Conservation (phyloP, 140 eudicot genomes). For the Stevia rebaudiana region DNA sequence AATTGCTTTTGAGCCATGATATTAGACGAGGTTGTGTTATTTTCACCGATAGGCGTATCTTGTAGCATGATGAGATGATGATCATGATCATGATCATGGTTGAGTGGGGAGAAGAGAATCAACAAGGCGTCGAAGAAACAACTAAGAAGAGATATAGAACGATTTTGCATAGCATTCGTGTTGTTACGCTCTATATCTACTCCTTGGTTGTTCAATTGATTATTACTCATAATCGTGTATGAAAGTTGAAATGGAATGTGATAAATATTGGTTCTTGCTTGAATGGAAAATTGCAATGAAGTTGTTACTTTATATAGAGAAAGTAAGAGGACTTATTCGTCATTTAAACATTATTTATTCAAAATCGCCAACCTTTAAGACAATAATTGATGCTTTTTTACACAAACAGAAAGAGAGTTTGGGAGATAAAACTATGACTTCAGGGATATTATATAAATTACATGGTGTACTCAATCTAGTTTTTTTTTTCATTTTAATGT, state of each 20-base stretch:
- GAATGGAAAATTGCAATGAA: constrained; percentile 11
- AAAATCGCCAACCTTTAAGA: neutral
- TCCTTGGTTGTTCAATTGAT: constrained; percentile 17
- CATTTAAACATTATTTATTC: neutral
- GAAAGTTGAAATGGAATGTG: neutral
- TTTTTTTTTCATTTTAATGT: neutral
- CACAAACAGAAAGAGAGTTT: neutral
- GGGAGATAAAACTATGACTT: neutral
- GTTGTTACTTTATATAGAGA: constrained; percentile 27
- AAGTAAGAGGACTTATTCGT: neutral
- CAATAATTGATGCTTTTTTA: neutral
- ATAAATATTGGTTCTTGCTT: constrained; percentile 5
- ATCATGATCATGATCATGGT: neutral
- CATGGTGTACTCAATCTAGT: too few relatives aligned
- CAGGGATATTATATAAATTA: neutral
- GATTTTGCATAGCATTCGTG: neutral
- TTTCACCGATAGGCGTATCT: constrained; percentile 2
- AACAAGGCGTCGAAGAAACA: constrained; percentile 24
- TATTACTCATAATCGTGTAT: constrained; percentile 10
- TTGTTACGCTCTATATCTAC: neutral
- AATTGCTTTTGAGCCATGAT: constrained; percentile 25
- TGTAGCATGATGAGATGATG: neutral
- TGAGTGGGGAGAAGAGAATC: constrained; percentile 23
- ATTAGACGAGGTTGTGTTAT: constrained; percentile 6
- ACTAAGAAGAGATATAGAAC: constrained; percentile 23